Base-by-base conservation (phyloP, 2,329 filamentous ascomycete species). In the Stemphylium beticola region DNA sequence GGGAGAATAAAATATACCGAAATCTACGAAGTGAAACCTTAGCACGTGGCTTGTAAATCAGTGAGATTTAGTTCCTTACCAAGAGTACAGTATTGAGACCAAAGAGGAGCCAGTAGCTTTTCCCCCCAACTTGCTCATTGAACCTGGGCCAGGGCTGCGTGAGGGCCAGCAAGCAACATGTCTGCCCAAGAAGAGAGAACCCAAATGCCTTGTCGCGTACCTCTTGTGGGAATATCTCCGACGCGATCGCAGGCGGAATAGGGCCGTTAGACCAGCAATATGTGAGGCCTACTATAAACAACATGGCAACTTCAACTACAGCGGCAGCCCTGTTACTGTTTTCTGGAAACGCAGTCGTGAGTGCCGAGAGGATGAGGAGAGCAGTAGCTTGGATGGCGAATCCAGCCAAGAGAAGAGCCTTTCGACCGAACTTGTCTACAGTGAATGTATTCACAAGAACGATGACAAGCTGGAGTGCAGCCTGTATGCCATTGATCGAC, bases 201-300 rank as follows among this genome's bases (percentile, higher is more conserved):
- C 40, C 49, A 18, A 57, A 53, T 3, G 40, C 44, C 29, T 57
- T 57, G 18, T 52, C 40, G 11, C 44, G 44, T 9, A 48, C 47
- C 26, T 50, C 47, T 31, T 45, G 43, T 2, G 53, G 41, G 22
- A 55, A 48, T 8, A 51, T 55, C 45, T 55, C 46, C 20, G 52
- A 50, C 8, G 53, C 45, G 38, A 50, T 55, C 6, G 47, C 53
- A 14, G 53, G 36, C 9, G 47, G 47, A 29, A 55, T 55, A 7
- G 47, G 53, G 12, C 53, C 52, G 17, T 55, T 50, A 11, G 53
- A 51, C 38, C 47, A 52, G 39, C 47, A 52, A 15, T 56, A 48
- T 4, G 32, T 56, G 14, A 56, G 42, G 14, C 43, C 47, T 9
- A 55, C 53, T 12, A 55, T 44, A 37, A 55, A 55, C 41, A 55